Base-by-base conservation (phyloP, 495 filamentous ascomycete species). In the Elasticomyces elasticus region DNA sequence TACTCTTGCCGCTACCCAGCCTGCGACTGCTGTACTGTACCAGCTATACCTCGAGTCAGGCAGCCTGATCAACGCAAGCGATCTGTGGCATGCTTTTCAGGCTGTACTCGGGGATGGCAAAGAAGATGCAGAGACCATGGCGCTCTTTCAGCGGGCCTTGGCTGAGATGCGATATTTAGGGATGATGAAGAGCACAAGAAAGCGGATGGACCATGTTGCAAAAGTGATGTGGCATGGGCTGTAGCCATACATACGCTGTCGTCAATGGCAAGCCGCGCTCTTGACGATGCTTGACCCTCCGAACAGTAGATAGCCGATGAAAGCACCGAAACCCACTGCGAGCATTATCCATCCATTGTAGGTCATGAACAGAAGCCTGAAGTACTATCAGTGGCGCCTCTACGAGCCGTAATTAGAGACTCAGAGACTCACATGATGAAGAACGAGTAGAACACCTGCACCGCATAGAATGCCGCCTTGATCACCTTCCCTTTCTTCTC, bases 301-400 rank as follows among this genome's bases (percentile, higher is more conserved):
- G 70, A 95, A 99, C 37, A 84, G 60, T 24, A 95, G 64, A 66
- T 94, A 95, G 33, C 92, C 92, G 41, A 95, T 62, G 49, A 91
- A 94, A 0, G 90, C 90, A 22, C 92, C 92, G 12, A 91, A 74
- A 11, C 85, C 87, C 11, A 96, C 88, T 0, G 91, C 78, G 56
- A 95, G 67, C 92, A 99, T 99, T 52, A 99, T 83, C 76, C 83
- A 89, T 15, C 94, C 92, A 61, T 99, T 99, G 68, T 99, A 99
- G 1, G 94, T 99, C 92, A 99, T 99, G 71, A 99, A 99, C 20
- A 99, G 74, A 57, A 99, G 73, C 92, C 92, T 98, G 42, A 23
- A 15, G 12, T 40, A 6, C 17, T 24, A 23, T 49, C 45, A 45
- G 42, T 15, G 24, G 5, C 20, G 13, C 11, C 45, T 15, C 35